Conservation (phyloP, 306 rosid genomes). For the Cicer chorassanicum region DNA sequence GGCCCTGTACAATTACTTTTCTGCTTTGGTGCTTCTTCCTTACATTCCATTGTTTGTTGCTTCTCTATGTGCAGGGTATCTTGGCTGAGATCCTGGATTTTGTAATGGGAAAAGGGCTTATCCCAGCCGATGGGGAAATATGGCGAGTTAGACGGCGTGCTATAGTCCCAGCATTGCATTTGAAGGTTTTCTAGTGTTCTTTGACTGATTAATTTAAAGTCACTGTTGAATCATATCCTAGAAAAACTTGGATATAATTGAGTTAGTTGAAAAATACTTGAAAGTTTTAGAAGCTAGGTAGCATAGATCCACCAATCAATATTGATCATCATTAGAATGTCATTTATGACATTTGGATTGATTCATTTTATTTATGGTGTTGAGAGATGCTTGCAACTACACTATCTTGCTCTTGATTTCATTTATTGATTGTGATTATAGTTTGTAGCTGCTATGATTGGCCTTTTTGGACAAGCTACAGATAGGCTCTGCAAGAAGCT, state of each 20-base stretch:
- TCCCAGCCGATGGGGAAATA: constrained; percentile 98
- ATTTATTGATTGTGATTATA: constrained; percentile 48
- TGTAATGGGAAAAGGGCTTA: constrained; percentile 98
- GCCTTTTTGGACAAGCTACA: constrained; percentile 93
- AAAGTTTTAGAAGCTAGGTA: constrained; percentile 12
- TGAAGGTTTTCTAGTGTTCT: constrained; percentile 61
- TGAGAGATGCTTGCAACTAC: constrained; percentile 37
- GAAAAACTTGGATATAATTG: not conserved
- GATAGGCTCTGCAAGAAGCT: constrained; percentile 93
- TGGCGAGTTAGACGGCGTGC: constrained; percentile 90
- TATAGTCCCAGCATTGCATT: constrained; percentile 92
- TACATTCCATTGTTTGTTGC: constrained; percentile 6
- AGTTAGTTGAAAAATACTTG: constrained; percentile 21
- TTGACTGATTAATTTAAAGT: constrained; percentile 38
- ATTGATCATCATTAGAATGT: constrained; percentile 28
- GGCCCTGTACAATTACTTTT: constrained; percentile 1
- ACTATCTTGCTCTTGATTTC: constrained; percentile 42
- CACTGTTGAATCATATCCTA: constrained; percentile 35
- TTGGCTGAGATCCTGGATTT: constrained; percentile 96
- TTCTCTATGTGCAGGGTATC: constrained; percentile 73
- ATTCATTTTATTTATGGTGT: constrained; percentile 27
- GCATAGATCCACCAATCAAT: constrained; percentile 12
- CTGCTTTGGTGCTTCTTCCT: constrained; percentile 18
- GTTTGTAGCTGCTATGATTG: constrained; percentile 94
- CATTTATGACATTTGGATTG: constrained; percentile 30